A percentile compares a stretch with the other conserved stretches of the same genome.
Evolutionary conservation across 1,139 yeast genomes (phyloP).

Genomic region (Geotrichum aggregatum): DNA sequence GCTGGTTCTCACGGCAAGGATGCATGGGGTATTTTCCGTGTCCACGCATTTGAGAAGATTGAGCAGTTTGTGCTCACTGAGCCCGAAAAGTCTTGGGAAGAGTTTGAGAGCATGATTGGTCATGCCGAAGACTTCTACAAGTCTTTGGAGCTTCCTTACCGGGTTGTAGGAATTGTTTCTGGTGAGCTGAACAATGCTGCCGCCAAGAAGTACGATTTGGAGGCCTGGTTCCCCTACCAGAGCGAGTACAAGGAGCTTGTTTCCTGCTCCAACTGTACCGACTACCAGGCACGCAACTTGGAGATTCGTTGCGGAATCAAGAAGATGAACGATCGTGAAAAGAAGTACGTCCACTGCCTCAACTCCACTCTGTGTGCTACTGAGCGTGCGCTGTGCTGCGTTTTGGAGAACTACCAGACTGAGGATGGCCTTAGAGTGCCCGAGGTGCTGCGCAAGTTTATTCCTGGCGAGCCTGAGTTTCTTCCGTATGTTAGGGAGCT

Average conservation of each 20-base stretch:
- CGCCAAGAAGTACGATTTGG: conserved; percentile 96
- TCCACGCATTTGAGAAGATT: conserved; percentile 95
- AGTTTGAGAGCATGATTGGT: conserved; percentile 91
- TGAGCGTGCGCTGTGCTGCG: conserved; percentile 95
- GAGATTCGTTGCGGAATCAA: conserved; percentile 98
- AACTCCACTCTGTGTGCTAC: conserved; percentile 97
- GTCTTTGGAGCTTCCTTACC: conserved; percentile 87
- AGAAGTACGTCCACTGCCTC: conserved; percentile 97
- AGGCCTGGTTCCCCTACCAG: conserved; percentile 99
- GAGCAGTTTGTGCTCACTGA: conserved; percentile 92
- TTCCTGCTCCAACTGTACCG: conserved; percentile 98
- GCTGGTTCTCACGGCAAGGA: conserved; percentile 99
- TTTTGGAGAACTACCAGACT: conserved; percentile 94
- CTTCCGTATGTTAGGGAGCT: conserved; percentile 84
- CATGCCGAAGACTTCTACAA: conserved; percentile 90
- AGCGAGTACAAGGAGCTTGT: conserved; percentile 97
- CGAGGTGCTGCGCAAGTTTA: conserved; percentile 88
- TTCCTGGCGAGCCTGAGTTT: conserved; percentile 98
- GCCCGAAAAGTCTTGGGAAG: conserved; percentile 97
- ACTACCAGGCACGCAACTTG: conserved; percentile 95
- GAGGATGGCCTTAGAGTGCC: conserved; percentile 93
- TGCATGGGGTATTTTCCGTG: conserved; percentile 99
- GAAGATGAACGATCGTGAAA: conserved; percentile 90
- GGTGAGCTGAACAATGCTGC: conserved; percentile 99
- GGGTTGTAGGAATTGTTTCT: conserved; percentile 96